These are phyloP conservation scores for Aspergillus nomiae DNA, from an alignment of 2,329 filamentous ascomycete species.

Conservation along the genomic window DNA sequence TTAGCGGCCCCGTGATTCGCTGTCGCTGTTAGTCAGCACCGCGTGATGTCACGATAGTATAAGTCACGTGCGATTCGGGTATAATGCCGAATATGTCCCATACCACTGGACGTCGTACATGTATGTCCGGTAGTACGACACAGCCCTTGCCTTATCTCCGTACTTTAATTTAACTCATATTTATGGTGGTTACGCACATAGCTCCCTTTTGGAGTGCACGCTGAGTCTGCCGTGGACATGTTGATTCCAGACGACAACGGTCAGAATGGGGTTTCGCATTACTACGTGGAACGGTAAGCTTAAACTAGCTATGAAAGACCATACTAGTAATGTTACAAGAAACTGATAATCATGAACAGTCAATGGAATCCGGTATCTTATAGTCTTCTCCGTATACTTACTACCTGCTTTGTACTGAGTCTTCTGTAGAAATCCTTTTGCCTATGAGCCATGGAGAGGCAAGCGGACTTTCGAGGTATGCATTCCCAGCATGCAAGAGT, in stretches of 20 bases:
- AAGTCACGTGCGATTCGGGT: slow-evolving; percentile 18
- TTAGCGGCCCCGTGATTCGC: slow-evolving; percentile 35
- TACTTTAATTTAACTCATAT: background rate
- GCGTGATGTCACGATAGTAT: slow-evolving; percentile 28
- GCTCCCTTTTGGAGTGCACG: background rate
- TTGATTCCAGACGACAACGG: slow-evolving; percentile 9
- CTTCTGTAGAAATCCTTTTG: slow-evolving; percentile 70
- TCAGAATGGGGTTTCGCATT: slow-evolving; percentile 72
- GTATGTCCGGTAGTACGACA: background rate
- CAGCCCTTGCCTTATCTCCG: background rate
- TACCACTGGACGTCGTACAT: background rate
- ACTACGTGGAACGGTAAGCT: slow-evolving; percentile 80
- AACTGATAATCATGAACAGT: slow-evolving; percentile 54
- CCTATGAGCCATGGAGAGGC: slow-evolving; percentile 80
- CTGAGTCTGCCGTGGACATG: slow-evolving; percentile 14
- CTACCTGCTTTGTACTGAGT: background rate
- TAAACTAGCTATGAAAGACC: background rate
- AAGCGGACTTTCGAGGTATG: slow-evolving; percentile 68
- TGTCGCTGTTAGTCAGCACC: slow-evolving; percentile 20
- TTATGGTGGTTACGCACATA: background rate
- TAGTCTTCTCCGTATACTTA: background rate
- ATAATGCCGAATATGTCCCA: background rate
- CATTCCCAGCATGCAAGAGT: background rate
- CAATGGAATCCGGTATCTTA: slow-evolving; percentile 71
- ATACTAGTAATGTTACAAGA: background rate